Conservation (phyloP, 2,329 filamentous ascomycete species). For the Claviceps citrina region DNA sequence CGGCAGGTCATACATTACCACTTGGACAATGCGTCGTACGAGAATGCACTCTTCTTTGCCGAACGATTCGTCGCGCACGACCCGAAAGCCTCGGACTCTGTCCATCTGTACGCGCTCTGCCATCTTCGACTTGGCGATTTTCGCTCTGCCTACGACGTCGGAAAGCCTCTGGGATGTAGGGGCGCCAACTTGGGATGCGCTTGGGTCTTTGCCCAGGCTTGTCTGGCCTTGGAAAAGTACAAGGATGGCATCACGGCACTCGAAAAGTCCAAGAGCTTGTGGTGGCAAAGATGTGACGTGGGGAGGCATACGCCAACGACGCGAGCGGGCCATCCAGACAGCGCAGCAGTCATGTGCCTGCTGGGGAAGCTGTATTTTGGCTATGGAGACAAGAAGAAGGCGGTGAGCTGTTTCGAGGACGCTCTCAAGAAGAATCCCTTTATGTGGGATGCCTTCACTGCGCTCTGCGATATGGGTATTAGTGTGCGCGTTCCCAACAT, state of each 20-base stretch:
- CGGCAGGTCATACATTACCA: slow-evolving; percentile 49
- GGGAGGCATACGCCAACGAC: slow-evolving; percentile 69
- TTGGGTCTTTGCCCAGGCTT: slow-evolving; percentile 84
- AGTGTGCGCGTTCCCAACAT: slow-evolving; percentile 71
- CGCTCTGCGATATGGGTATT: slow-evolving; percentile 74
- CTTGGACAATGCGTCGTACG: slow-evolving; percentile 76
- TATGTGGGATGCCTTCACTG: slow-evolving; percentile 94
- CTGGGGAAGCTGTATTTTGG: slow-evolving; percentile 76
- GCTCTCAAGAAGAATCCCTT: slow-evolving; percentile 82
- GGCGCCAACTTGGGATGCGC: slow-evolving; percentile 72
- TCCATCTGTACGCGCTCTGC: slow-evolving; percentile 71
- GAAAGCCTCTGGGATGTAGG: slow-evolving; percentile 53
- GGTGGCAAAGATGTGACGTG: slow-evolving; percentile 60
- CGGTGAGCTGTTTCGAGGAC: slow-evolving; percentile 75
- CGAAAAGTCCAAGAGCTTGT: slow-evolving; percentile 65
- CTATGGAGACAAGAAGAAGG: slow-evolving; percentile 69
- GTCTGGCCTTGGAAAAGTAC: slow-evolving; percentile 60
- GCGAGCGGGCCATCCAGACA: slow-evolving; percentile 64
- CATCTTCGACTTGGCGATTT: slow-evolving; percentile 70
- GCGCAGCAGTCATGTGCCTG: slow-evolving; percentile 67
- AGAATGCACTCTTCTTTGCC: slow-evolving; percentile 88
- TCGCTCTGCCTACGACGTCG: slow-evolving; percentile 73
- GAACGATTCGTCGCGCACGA: slow-evolving; percentile 77
- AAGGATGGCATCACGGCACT: slow-evolving; percentile 70
- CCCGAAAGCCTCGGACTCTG: slow-evolving; percentile 61